A percentile compares a stretch with the other conserved stretches of the same genome.
These are phyloP conservation scores for Paramecium pentaurelia DNA, from an alignment of 73 alveolate genomes.

Conservation along the genomic window DNA sequence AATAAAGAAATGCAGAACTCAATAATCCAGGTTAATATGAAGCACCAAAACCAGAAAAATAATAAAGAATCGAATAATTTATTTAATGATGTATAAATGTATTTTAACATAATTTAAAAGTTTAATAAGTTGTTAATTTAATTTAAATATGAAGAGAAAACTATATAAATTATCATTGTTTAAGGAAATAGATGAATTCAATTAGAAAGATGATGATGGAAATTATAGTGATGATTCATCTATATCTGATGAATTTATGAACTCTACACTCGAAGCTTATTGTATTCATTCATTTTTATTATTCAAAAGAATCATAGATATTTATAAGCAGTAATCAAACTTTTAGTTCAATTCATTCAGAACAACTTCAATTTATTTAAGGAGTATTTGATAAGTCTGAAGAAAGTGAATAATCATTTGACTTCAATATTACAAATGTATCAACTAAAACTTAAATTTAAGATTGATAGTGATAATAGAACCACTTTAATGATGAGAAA, in stretches of 20 bases:
- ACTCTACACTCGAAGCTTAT: slow-evolving; percentile 24
- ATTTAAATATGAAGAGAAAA: neutral
- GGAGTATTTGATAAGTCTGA: neutral
- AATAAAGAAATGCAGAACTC: slow-evolving; percentile 76
- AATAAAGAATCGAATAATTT: slow-evolving; percentile 27
- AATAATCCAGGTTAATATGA: slow-evolving; percentile 32
- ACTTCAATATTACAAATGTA: slow-evolving; percentile 29
- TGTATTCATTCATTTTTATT: neutral
- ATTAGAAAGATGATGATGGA: neutral
- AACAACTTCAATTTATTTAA: neutral
- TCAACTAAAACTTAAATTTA: neutral
- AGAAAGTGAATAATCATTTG: slow-evolving; percentile 39
- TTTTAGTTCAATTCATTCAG: neutral
- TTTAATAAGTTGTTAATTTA: neutral
- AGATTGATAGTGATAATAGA: neutral
- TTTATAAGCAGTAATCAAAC: neutral
- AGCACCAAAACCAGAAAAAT: slow-evolving; percentile 48
- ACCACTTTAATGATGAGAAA: slow-evolving; percentile 33
- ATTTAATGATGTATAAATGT: slow-evolving; percentile 2
- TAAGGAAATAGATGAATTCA: neutral
- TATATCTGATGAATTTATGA: slow-evolving; percentile 15
- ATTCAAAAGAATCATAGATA: slow-evolving; percentile 16
- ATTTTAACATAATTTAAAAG: neutral
- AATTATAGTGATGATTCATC: neutral
- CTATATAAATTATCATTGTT: neutral